Evolutionary conservation across 192 early-diverging fungal species (phyloP), one percentile per base, ranked within the genome.

Genomic region (Lunasporangiospora selenospora): DNA sequence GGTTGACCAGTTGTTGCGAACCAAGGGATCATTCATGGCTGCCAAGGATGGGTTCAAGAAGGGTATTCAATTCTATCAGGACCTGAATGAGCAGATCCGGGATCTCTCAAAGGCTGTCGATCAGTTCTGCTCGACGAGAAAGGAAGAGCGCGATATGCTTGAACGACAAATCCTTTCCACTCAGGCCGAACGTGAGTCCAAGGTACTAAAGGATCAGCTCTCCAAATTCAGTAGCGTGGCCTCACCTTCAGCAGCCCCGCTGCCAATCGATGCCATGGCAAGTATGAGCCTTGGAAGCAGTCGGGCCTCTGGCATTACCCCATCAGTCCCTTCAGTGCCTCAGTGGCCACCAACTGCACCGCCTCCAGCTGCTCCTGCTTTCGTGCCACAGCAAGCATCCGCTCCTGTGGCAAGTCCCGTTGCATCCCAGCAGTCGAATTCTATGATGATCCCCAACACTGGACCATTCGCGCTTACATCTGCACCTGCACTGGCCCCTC

Each of bases 1-100:
- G n/a, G 87, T 77, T 39, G 81, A 90, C 38, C 77, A 86, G 58
- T 83, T 94, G 45, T 63, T 80, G 16, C 87, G 90, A 47, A 89
- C 88, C 15, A 86, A 81, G 42, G 82, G 85, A 40, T 81, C 84
- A 10, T 91, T 95, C 65, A 57, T 75, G 21, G 75, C 86, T 21
- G 83, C 89, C 21, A 84, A 83, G 54, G 83, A 88, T 39, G 82
- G 82, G 11, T 58, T 81, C 31, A 83, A 80, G 8, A 85, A 84
- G 24, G 92, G 91, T 0, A 67, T 92, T 29, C 81, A 85, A 21
- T 94, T 90, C 52, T 93, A 93, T 54, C 66, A 81, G 4, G 83
- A 85, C 41, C 61, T 93, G 45, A 75, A 62, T 18, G 86, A 84
- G 3, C 45, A 87, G 26, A 78, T 91, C 5, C 80, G 84, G 39